These are phyloP conservation scores for Leptographium flavum DNA, from an alignment of 2,329 filamentous ascomycete genomes.

Conservation along the genomic window DNA sequence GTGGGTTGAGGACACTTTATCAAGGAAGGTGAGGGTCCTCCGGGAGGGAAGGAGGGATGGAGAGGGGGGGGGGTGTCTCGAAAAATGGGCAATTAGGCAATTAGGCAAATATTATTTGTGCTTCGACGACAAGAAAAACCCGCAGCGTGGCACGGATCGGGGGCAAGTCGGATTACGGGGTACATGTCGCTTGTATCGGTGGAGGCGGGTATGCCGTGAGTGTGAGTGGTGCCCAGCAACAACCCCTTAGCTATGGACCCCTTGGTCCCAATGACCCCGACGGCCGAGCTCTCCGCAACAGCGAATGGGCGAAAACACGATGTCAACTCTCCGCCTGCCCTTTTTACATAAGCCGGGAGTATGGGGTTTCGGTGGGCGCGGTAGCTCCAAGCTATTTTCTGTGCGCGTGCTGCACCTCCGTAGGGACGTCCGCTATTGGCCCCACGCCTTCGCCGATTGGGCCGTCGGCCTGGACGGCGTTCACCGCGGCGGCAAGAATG, in stretches of 20 bases:
- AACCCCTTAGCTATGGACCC: not conserved
- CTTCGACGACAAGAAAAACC: not conserved
- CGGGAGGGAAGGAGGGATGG: not conserved
- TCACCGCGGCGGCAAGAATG: not conserved
- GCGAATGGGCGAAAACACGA: conserved; percentile 1
- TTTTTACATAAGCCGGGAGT: not conserved
- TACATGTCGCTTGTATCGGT: not conserved
- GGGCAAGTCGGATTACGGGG: conserved; percentile 1
- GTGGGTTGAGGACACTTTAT: not conserved
- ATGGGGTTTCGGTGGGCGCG: no score
- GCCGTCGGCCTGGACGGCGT: not conserved
- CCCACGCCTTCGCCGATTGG: not conserved
- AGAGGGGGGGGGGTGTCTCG: not conserved
- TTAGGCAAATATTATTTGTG: conserved; percentile 3
- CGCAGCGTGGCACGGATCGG: conserved; percentile 1
- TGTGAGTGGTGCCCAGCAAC: not conserved
- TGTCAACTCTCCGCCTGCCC: not conserved
- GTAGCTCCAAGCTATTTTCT: not conserved
- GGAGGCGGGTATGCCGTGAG: not conserved
- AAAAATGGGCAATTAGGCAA: not conserved
- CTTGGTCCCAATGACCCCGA: no score
- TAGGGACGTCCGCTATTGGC: not conserved
- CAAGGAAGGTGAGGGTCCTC: not conserved
- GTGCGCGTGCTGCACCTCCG: not conserved
- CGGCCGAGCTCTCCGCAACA: not conserved